These are phyloP conservation scores for Nemania sp. DNA, from an alignment of 2,329 filamentous ascomycete species.

Conservation along the genomic window DNA sequence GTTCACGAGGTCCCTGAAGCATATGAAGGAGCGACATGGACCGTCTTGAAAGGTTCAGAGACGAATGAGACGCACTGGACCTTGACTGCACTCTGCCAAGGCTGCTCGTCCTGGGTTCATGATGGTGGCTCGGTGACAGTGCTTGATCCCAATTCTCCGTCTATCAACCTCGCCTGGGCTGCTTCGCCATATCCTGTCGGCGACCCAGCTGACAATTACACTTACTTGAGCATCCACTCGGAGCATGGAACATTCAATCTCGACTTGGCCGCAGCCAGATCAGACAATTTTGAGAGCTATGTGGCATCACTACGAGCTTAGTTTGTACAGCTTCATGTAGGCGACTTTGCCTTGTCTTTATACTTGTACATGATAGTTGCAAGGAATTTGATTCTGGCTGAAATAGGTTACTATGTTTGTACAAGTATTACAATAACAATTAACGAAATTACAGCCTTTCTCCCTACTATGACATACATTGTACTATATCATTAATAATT, in stretches of 20 bases:
- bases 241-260: constrained; percentile 28
- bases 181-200: constrained; percentile 26
- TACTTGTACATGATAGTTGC: background rate
- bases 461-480: background rate
- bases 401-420: background rate
- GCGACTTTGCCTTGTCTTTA: background rate
- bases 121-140: constrained; percentile 26
- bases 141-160: constrained; percentile 23
- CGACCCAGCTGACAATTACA: constrained; percentile 29
- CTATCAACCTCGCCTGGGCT: constrained; percentile 29
- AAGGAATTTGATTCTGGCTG: background rate
- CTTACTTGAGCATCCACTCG: constrained; percentile 24
- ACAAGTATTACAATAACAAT: no score
- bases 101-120: constrained; percentile 43
- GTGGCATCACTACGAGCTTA: constrained; percentile 11
- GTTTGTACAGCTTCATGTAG: background rate
- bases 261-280: constrained; percentile 24
- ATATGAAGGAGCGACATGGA: constrained; percentile 42
- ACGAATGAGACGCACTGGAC: constrained; percentile 48
- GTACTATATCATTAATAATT: no score
- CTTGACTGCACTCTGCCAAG: constrained; percentile 44
- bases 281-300: constrained; percentile 28
- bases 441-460: background rate
- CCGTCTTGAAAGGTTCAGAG: constrained; percentile 40
- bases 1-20: constrained; percentile 40